Conservation (phyloP, 2,329 filamentous ascomycete species). For the Calonectria hawksworthii region DNA sequence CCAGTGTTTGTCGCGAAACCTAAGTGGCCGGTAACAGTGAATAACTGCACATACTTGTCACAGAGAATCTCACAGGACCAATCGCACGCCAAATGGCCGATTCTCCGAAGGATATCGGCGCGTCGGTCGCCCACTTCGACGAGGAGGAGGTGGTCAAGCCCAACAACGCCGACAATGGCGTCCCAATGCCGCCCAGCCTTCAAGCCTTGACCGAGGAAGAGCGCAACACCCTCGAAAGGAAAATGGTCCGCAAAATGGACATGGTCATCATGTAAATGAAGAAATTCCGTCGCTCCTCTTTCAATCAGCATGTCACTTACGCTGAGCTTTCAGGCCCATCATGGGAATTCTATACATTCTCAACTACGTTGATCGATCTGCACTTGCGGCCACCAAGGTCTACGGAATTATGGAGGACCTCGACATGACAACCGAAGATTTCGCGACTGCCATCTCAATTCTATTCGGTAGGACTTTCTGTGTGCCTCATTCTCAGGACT, state of each 20-base stretch:
- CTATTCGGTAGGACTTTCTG: constrained; percentile 50
- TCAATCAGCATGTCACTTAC: no score
- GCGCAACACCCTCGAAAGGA: neutral
- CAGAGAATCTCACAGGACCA: neutral
- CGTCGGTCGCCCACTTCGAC: neutral
- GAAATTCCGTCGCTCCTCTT: no score
- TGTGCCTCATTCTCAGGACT: fast-evolving
- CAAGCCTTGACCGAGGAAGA: neutral
- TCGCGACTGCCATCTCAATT: constrained; percentile 58
- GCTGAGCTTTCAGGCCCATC: neutral
- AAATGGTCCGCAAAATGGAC: constrained; percentile 1
- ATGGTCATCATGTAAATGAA: constrained; percentile 1
- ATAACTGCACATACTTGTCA: neutral
- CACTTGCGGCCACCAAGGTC: constrained; percentile 54
- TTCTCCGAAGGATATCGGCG: neutral
- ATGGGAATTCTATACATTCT: constrained; percentile 55
- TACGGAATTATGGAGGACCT: constrained; percentile 57
- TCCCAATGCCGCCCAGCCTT: neutral
- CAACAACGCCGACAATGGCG: neutral
- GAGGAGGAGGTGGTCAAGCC: neutral
- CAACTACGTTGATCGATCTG: constrained; percentile 57
- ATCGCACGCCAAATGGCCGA: neutral
- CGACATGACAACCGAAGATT: constrained; percentile 52
- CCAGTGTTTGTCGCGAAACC: neutral
- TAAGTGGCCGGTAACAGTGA: neutral